Conservation (phyloP, 768 basidiomycete genomes). For the Auricularia sp. region DNA sequence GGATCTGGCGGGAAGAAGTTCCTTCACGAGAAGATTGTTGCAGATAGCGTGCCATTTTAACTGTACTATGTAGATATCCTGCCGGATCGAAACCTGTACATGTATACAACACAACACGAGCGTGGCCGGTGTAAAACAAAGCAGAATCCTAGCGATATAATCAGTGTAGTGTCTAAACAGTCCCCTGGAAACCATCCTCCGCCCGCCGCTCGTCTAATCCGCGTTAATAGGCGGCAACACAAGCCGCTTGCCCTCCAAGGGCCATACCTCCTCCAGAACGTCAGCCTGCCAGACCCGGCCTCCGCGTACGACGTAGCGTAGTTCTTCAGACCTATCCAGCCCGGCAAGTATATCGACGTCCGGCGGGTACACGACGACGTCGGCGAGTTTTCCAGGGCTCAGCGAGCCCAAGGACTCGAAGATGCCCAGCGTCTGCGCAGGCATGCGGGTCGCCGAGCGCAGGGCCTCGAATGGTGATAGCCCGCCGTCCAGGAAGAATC, state of each 20-base stretch:
- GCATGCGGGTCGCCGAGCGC: constrained; percentile 57
- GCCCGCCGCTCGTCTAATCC: background rate
- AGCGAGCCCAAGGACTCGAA: constrained; percentile 53
- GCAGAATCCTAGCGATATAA: too few relatives aligned
- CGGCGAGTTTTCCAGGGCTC: constrained; percentile 57
- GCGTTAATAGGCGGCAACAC: constrained; percentile 47
- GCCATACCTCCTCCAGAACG: constrained; percentile 63
- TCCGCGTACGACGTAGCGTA: constrained; percentile 50
- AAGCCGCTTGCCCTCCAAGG: constrained; percentile 46
- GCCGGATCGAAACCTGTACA: background rate
- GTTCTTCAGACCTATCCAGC: constrained; percentile 41
- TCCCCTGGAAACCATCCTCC: too few relatives aligned
- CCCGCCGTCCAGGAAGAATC: constrained; percentile 52
- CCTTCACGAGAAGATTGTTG: constrained; percentile 47
- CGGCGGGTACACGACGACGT: constrained; percentile 56
- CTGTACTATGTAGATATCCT: background rate
- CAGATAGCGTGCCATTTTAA: constrained; percentile 40
- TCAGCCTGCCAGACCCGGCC: constrained; percentile 49
- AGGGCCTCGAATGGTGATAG: constrained; percentile 65
- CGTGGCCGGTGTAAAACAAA: too few relatives aligned
- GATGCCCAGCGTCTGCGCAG: constrained; percentile 59
- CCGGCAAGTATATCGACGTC: constrained; percentile 48
- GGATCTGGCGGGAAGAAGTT: constrained; percentile 64
- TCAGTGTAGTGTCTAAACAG: too few relatives aligned
- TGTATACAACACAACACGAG: too few relatives aligned